Base-by-base conservation (phyloP, 2,329 filamentous ascomycete genomes). In the Ophiosphaerella narmari region DNA sequence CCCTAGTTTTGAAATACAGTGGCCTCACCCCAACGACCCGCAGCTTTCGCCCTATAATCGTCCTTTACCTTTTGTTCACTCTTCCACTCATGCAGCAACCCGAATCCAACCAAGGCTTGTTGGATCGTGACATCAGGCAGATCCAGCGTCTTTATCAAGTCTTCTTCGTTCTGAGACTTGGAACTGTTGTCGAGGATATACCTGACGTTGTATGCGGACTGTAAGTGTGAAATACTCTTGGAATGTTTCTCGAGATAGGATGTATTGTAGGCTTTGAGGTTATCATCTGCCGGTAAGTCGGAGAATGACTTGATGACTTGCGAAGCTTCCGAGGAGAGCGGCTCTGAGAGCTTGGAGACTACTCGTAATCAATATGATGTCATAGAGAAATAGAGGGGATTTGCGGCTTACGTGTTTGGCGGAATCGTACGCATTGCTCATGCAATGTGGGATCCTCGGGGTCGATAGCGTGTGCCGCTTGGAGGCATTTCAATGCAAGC, bases 401-500 rank as follows among this genome's bases (percentile, higher is more conserved):
- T n/a, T 8, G 5, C 23, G 11, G 65, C 73, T 67, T 63, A 77
- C 75, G 73, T 31, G 82, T 78, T 60, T 86, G 80, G 55, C 84
- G 85, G 76, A 97, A 87, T 49, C 84, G 82, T 37, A 87, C 77
- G 26, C 82, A 79, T 70, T 94, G 90, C 65, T 91, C 85, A 67
- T 92, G 86, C n/a, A 93, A 82, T 56, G 82, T 85, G 9, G 89
- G 82, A 65, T 91, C 81, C 39, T 85, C 79, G 2, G 86, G 73
- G 55, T 94, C 86, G 31, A 97, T 78, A 3, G 81, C 79, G 47
- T 85, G 77, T 24, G 90, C 86, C 14, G 89, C 86, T 41, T 89
- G 84, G 46, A 99, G 82, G 73, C 90, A 96, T 66, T 90, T 89
- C 51, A 97, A 81, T 0, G 94, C 93, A 52, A 96, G 87, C 37